Conservation (phyloP, 2,329 filamentous ascomycete species). For the Monosporascus sp. region DNA sequence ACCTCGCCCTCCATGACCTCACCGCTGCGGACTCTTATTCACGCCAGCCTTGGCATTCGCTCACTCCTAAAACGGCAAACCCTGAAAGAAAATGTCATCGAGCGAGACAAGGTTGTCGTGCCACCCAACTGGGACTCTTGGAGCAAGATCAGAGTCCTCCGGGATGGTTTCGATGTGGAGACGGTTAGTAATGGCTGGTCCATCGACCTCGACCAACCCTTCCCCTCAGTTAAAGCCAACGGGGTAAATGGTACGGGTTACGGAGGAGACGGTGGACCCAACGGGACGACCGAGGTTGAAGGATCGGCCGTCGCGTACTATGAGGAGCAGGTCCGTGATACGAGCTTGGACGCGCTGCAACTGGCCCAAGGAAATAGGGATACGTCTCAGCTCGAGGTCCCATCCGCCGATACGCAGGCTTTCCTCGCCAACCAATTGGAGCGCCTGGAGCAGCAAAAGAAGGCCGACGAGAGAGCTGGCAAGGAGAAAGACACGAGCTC, state of each 20-base stretch:
- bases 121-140: slow-evolving; percentile 98
- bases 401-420: slow-evolving; percentile 67
- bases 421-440: slow-evolving; percentile 74
- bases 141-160: slow-evolving; percentile 90
- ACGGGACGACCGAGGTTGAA: slow-evolving; percentile 35
- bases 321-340: slow-evolving; percentile 74
- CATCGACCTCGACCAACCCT: slow-evolving; percentile 65
- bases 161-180: slow-evolving; percentile 91
- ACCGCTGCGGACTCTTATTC: slow-evolving; percentile 72
- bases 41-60: slow-evolving; percentile 81
- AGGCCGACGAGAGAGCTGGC: slow-evolving; percentile 43
- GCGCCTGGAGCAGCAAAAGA: slow-evolving; percentile 62
- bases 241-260: slow-evolving; percentile 18
- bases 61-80: slow-evolving; percentile 74
- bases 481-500: slow-evolving; percentile 23
- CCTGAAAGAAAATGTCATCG: slow-evolving; percentile 85
- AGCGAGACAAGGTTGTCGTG: slow-evolving; percentile 88
- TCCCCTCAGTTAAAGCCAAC: slow-evolving; percentile 29
- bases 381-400: slow-evolving; percentile 50
- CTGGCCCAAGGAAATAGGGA: slow-evolving; percentile 45
- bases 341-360: slow-evolving; percentile 57
- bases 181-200: slow-evolving; percentile 80
- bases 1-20: slow-evolving; percentile 72
- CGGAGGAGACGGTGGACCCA: slow-evolving; percentile 20
- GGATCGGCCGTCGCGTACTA: slow-evolving; percentile 67